Evolutionary conservation across 306 rosid species (phyloP).

Genomic region (Ammopiptanthus mongolicus): DNA sequence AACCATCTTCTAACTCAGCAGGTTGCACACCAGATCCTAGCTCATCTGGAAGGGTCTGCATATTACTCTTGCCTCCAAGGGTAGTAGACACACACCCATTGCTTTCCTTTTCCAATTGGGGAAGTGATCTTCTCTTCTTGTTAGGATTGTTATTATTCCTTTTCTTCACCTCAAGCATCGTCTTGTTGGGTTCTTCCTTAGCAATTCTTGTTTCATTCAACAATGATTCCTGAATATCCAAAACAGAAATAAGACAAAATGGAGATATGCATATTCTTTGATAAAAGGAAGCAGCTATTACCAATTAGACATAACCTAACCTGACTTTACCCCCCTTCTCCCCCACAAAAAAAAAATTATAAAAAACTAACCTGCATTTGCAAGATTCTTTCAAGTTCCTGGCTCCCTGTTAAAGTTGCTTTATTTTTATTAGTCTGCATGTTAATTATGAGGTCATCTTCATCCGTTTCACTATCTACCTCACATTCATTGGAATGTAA

Average conservation of each 20-base stretch:
- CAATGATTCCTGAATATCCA: constrained; percentile 43
- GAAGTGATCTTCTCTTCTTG: constrained; percentile 46
- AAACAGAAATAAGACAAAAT: constrained; percentile 14
- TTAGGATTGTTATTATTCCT: constrained; percentile 19
- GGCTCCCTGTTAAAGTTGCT: constrained; percentile 12
- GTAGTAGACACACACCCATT: constrained; percentile 22
- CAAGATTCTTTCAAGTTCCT: constrained; percentile 38
- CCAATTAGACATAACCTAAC: constrained; percentile 14
- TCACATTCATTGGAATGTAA: constrained; percentile 31
- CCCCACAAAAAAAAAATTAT: not conserved
- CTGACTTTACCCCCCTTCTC: constrained; percentile 14
- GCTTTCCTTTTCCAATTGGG: constrained; percentile 16
- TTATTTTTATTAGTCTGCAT: constrained; percentile 36
- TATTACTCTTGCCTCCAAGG: constrained; percentile 19
- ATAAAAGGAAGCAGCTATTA: not conserved
- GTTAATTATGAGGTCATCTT: constrained; percentile 72
- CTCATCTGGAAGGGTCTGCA: constrained; percentile 21
- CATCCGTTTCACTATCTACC: constrained; percentile 43
- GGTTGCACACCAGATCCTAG: constrained; percentile 25
- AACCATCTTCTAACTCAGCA: constrained; percentile 27
- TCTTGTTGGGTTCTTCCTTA: constrained; percentile 27
- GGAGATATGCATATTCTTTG: not conserved
- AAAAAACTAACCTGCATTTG: constrained; percentile 35
- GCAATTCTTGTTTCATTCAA: constrained; percentile 14
- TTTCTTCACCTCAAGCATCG: constrained; percentile 18